phyloP scores from a whole-genome alignment of 768 basidiomycete genomes.

The Mycena alexandri region DNA sequence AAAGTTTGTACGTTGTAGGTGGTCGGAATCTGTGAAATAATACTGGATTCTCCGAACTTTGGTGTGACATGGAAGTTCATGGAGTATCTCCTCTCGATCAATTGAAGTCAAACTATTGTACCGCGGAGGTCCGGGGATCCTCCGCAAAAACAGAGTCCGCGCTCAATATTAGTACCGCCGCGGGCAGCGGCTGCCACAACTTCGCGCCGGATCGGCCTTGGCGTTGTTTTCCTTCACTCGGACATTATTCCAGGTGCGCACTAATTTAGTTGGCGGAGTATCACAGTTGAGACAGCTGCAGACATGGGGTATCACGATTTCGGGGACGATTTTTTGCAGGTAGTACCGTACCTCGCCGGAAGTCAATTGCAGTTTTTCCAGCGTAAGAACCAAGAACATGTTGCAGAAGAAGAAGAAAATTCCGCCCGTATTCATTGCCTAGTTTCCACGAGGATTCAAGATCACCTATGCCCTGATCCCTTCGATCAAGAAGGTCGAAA shows the following conservation, averaged over 20 bases:
- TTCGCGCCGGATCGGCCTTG: conserved; percentile 51
- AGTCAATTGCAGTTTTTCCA: not conserved
- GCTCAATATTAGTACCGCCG: conserved; percentile 45
- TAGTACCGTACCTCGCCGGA: not conserved
- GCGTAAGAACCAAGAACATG: conserved; percentile 48
- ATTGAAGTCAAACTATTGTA: no score
- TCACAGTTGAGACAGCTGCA: not conserved
- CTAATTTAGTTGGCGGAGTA: no score
- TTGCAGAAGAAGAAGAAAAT: conserved; percentile 43
- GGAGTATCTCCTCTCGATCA: conserved; percentile 4
- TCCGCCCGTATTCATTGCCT: conserved; percentile 11
- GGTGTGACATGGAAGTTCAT: not conserved
- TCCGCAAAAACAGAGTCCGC: no score
- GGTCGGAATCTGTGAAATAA: no score
- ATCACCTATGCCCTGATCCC: conserved; percentile 27
- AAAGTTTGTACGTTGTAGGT: no score
- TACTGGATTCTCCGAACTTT: not conserved
- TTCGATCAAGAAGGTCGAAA: conserved; percentile 34
- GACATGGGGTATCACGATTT: conserved; percentile 39
- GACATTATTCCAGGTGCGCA: conserved; percentile 36
- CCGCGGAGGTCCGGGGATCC: no score
- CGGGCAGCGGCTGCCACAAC: conserved; percentile 46
- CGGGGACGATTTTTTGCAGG: conserved; percentile 46
- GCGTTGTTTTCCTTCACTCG: conserved; percentile 49
- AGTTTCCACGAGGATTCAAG: conserved; percentile 34